Evolutionary conservation across 495 filamentous ascomycete species (phyloP).

Genomic region (Penicillium parvum): DNA sequence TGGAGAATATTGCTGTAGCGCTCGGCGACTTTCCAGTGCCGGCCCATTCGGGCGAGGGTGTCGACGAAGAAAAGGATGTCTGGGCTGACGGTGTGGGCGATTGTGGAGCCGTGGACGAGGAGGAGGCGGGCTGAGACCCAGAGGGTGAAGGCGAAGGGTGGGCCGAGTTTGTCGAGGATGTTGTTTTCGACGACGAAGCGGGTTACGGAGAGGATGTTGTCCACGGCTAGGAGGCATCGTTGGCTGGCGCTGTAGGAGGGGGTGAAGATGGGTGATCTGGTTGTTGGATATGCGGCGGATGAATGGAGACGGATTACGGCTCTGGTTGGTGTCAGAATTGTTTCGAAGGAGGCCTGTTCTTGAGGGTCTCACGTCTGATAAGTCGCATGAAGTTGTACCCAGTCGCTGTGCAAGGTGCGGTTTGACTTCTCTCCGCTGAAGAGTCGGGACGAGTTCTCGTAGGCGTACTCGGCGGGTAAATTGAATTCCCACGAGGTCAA

Average conservation of each 20-base stretch:
- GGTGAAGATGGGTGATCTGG: slow-evolving; percentile 77
- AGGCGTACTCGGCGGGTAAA: slow-evolving; percentile 72
- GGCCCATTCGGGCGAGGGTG: slow-evolving; percentile 71
- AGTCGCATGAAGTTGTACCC: slow-evolving; percentile 88
- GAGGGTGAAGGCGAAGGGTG: slow-evolving; percentile 82
- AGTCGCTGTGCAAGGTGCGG: slow-evolving; percentile 69
- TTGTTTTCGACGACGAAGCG: slow-evolving; percentile 67
- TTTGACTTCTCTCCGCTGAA: slow-evolving; percentile 58
- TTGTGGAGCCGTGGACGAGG: slow-evolving; percentile 82
- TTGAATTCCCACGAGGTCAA: slow-evolving; percentile 78
- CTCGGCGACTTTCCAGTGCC: slow-evolving; percentile 78
- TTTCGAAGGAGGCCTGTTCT: too few relatives aligned
- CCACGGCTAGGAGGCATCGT: slow-evolving; percentile 73
- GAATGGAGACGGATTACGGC: slow-evolving; percentile 86
- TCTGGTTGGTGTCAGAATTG: slow-evolving; percentile 36
- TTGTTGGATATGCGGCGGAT: slow-evolving; percentile 88
- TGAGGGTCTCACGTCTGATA: slow-evolving; percentile 65
- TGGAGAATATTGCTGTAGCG: slow-evolving; percentile 76
- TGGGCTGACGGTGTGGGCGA: slow-evolving; percentile 72
- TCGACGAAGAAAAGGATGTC: slow-evolving; percentile 77
- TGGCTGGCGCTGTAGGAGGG: slow-evolving; percentile 79
- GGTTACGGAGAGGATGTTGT: slow-evolving; percentile 74
- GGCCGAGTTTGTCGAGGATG: slow-evolving; percentile 74
- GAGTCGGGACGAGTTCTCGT: slow-evolving; percentile 64
- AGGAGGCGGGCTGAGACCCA: slow-evolving; percentile 88